Evolutionary conservation across 352 stramenopile genomes (phyloP), one percentile per base, ranked within the genome.

Genomic region (Elongisporangium prolatum): DNA sequence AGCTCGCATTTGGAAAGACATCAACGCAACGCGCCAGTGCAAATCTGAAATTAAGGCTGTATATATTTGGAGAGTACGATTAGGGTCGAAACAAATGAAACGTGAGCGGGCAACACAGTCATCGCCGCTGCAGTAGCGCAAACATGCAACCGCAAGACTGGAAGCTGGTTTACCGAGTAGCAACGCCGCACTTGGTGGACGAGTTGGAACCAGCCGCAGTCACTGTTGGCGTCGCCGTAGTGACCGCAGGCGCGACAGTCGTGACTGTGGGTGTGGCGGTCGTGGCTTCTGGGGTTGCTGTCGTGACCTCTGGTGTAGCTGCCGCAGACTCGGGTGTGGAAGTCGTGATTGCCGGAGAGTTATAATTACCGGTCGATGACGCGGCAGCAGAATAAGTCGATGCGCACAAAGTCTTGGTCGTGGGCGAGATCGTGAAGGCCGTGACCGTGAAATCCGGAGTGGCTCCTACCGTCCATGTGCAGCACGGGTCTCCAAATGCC

Each of bases 401-500:
- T 10, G 71, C 61, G 51, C 74, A 84, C 20, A 55, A 67, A 13
- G 64, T 69, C 21, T 64, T 71, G 37, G 67, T 62, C 24, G 69
- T 67, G 50, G 76, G 68, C 16, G 64, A 50, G 17, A 51, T 56
- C 18, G 54, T 50, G 21, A 71, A 61, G 44, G 73, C 67, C 24
- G 63, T 68, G n/a, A 81, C 58, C 38, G 25, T 52, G 48, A 67
- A 73, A 48, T 84, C 74, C 18, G 74, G 61, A 1, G 40, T 56
- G 11, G 59, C 67, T 24, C 69, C 61, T 13, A 49, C 60, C 16
- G 52, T 71, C 74, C 74, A 84, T n/a, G 66, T 84, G 67, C 74
- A 84, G 69, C 65, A 71, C 47, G 64, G 64, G 61, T 71, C 64
- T 18, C 64, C 64, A 50, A 71, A 61, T 38, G 57, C 74, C 21